Base-by-base conservation (phyloP, 805 yeast genomes). In the Metschnikowia koreensis region DNA sequence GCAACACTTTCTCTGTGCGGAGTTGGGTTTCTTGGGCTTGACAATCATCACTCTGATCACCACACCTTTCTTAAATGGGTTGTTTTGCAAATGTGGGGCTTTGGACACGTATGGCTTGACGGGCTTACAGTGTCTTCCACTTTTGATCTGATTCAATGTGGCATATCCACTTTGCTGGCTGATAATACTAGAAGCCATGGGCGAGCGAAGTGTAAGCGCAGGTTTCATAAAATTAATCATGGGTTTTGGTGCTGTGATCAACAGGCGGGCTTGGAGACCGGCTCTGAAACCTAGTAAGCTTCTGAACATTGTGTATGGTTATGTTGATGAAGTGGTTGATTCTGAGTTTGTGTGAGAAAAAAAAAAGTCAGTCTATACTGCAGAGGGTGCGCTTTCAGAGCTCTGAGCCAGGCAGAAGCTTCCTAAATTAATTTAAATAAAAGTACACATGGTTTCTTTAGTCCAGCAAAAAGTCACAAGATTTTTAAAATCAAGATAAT, bases 11-110 rank as follows among this genome's bases (percentile, higher is more conserved):
- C 99, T 82, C 73, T 92, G 93, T 16, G 99, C 97, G 41, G 98
- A 93, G 75, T 94, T 94, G 36, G 99, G 99, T 69, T 94, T 94
- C 77, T 94, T 94, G 43, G 99, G 99, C 70, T 94, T 94, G 60
- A 92, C 78, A 49, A 92, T 89, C 94, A 93, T 88, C 31, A 94
- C 96, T 67, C 97, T 81, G 46, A 92, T 75, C 10, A 94, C 96
- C 6, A 94, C 98, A 38, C 97, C 99, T 60, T 92, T 91, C 60
- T 84, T 84, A 62, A 91, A 87, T 1, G 99, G 99, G 59, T 86
- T 81, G n/a, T 69, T 68, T 6, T 85, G 86, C 53, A 94, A 81
- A 70, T 90, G 96, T 7, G 97, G 97, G 0, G 97, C 80, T 57
- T 81, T 83, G 1, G 71, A 68, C 48, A 71, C 74, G 58, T 71